Conservation (phyloP, 192 early-diverging fungal genomes). For the Umbelopsis sp. region DNA sequence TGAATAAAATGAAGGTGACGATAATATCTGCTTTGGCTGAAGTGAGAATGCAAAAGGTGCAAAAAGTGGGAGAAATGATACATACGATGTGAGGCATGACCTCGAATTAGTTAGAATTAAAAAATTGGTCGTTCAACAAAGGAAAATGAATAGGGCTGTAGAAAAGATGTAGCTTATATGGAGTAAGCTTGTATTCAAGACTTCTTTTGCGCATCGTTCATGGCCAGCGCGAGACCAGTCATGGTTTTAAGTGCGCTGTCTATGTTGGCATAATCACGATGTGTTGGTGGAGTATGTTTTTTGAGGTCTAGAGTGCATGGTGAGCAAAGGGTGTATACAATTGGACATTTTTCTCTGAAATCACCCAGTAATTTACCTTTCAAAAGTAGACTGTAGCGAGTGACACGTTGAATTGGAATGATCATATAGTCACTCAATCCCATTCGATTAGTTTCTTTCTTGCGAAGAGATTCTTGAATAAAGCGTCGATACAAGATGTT, state of each 20-base stretch:
- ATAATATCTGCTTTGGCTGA: not conserved
- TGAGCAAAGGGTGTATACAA: slow-evolving; percentile 1
- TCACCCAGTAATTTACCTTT: slow-evolving; percentile 32
- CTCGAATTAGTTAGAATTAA: too few species aligned
- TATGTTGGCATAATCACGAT: slow-evolving; percentile 29
- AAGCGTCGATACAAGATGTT: slow-evolving; percentile 38
- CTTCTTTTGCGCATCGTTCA: slow-evolving; percentile 31
- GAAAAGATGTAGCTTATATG: not conserved
- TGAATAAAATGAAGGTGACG: not conserved
- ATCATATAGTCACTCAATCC: slow-evolving; percentile 74
- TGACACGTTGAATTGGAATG: slow-evolving; percentile 78
- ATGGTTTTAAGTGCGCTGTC: slow-evolving; percentile 33
- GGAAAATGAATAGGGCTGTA: not conserved
- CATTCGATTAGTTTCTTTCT: slow-evolving; percentile 59
- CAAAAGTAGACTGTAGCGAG: slow-evolving; percentile 74
- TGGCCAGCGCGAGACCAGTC: slow-evolving; percentile 33
- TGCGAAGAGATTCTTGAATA: slow-evolving; percentile 41
- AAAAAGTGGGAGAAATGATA: not conserved
- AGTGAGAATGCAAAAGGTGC: not conserved
- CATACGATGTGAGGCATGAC: not conserved
- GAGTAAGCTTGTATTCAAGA: not conserved
- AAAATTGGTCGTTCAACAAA: too few species aligned
- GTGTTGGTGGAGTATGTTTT: slow-evolving; percentile 30
- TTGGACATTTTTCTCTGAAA: not conserved
- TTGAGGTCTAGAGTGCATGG: slow-evolving; percentile 34